Percentiles rank a stretch among this genome's conserved stretches.
These are phyloP conservation scores for Penicillium salamii DNA, from an alignment of 495 filamentous ascomycete genomes.

Conservation along the genomic window DNA sequence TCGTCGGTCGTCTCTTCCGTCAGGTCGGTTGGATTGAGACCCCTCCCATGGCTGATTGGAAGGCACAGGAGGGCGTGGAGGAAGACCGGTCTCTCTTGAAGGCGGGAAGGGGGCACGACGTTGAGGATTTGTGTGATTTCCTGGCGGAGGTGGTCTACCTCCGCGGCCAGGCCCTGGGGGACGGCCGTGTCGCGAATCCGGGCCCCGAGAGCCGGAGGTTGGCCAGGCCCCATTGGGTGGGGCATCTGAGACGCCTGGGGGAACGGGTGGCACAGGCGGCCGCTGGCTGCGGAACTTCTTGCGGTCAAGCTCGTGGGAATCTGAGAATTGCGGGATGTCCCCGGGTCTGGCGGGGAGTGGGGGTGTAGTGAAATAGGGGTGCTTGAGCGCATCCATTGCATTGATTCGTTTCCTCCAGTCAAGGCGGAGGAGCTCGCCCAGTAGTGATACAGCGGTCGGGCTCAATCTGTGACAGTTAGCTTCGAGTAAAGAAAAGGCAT, in stretches of 20 bases:
- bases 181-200: slow-evolving; percentile 32
- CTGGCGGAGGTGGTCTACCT: slow-evolving; percentile 21
- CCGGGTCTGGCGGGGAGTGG: slow-evolving; percentile 78
- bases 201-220: slow-evolving; percentile 29
- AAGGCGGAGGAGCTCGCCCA: slow-evolving; percentile 79
- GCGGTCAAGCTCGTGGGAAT: slow-evolving; percentile 93
- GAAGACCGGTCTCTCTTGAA: slow-evolving; percentile 32
- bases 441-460: slow-evolving; percentile 68
- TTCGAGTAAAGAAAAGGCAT: not conserved
- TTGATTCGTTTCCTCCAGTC: slow-evolving; percentile 88
- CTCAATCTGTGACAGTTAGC: slow-evolving; percentile 33
- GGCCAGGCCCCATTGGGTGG: slow-evolving; percentile 62
- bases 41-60: slow-evolving; percentile 31
- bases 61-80: slow-evolving; percentile 37
- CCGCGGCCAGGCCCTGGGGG: slow-evolving; percentile 33
- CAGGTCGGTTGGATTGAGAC: slow-evolving; percentile 23
- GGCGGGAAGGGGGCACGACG: slow-evolving; percentile 27
- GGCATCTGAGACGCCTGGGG: slow-evolving; percentile 80
- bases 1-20: slow-evolving; percentile 29
- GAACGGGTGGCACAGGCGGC: slow-evolving; percentile 78
- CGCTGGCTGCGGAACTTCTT: slow-evolving; percentile 80
- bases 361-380: slow-evolving; percentile 80
- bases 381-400: slow-evolving; percentile 88
- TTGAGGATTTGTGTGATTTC: slow-evolving; percentile 3
- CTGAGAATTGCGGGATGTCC: slow-evolving; percentile 84